Conservation (phyloP, 805 yeast genomes). For the Saturnispora bothae region DNA sequence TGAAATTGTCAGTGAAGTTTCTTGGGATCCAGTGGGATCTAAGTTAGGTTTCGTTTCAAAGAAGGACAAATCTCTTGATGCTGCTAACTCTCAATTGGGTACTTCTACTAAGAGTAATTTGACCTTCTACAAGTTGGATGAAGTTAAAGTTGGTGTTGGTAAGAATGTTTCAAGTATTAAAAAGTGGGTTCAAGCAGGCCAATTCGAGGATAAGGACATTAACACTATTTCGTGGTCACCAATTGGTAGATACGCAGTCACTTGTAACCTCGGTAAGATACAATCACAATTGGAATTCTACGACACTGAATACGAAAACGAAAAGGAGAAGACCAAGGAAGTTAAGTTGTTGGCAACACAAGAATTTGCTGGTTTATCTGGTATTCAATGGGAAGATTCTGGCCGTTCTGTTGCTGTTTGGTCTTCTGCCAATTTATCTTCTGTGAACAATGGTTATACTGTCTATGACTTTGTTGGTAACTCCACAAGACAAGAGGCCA, state of each 20-base stretch:
- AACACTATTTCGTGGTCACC: conserved; percentile 85
- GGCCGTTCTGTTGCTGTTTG: conserved; percentile 85
- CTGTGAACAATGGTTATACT: conserved; percentile 84
- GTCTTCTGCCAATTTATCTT: conserved; percentile 79
- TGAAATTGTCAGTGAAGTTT: conserved; percentile 78
- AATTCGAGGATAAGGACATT: conserved; percentile 32
- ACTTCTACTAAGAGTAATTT: conserved; percentile 47
- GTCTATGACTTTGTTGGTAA: conserved; percentile 78
- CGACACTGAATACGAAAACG: conserved; percentile 77
- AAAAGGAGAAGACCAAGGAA: conserved; percentile 33
- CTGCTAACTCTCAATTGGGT: conserved; percentile 44
- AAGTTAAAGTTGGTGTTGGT: conserved; percentile 31
- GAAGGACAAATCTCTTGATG: conserved; percentile 31
- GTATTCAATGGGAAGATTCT: conserved; percentile 88
- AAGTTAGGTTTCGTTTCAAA: conserved; percentile 75
- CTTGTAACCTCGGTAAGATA: conserved; percentile 33
- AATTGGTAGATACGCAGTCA: conserved; percentile 72
- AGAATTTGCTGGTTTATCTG: conserved; percentile 69
- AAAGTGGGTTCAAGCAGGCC: conserved; percentile 42
- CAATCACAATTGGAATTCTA: conserved; percentile 69
- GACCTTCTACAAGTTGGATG: conserved; percentile 77
- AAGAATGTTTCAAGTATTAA: conserved; percentile 15
- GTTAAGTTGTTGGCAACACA: conserved; percentile 52
- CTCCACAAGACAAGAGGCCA: conserved; percentile 58
- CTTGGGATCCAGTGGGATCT: conserved; percentile 93